phyloP scores from a whole-genome alignment of 305 asterid genomes.

The Solanum chacoense region DNA sequence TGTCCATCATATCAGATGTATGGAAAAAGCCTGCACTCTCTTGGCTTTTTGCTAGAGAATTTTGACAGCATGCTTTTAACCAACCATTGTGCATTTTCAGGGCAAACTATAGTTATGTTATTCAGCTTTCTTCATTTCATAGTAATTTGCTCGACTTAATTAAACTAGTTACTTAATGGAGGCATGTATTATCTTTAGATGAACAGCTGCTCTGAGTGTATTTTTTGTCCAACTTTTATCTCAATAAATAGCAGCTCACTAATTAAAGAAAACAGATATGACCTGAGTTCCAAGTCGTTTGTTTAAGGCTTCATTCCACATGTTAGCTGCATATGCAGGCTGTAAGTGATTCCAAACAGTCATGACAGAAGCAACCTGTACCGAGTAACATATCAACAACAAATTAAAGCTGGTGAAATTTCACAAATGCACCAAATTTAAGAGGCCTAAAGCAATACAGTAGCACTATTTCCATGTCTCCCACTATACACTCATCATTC shows the following conservation, averaged over 20 bases:
- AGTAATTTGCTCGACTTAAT: not conserved
- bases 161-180: not conserved
- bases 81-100: not conserved
- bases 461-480: not conserved
- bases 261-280: not conserved
- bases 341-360: constrained; percentile 83
- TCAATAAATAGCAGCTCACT: not conserved
- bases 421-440: not conserved
- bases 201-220: not conserved
- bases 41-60: not conserved
- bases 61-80: not conserved
- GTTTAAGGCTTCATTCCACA: constrained; percentile 96
- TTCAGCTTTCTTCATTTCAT: not conserved
- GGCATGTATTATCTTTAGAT: not conserved
- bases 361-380: constrained; percentile 92
- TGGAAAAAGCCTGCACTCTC: not conserved
- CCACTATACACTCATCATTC: not conserved
- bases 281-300: constrained; percentile 92
- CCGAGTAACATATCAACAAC: not conserved
- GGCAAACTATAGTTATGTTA: not conserved
- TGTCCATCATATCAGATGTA: not conserved
- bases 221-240: not conserved
- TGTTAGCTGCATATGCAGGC: constrained; percentile 75
- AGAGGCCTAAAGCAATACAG: not conserved
- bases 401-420: not conserved